These are phyloP conservation scores for Lepiota venenata DNA, from an alignment of 768 basidiomycete genomes.

Conservation along the genomic window DNA sequence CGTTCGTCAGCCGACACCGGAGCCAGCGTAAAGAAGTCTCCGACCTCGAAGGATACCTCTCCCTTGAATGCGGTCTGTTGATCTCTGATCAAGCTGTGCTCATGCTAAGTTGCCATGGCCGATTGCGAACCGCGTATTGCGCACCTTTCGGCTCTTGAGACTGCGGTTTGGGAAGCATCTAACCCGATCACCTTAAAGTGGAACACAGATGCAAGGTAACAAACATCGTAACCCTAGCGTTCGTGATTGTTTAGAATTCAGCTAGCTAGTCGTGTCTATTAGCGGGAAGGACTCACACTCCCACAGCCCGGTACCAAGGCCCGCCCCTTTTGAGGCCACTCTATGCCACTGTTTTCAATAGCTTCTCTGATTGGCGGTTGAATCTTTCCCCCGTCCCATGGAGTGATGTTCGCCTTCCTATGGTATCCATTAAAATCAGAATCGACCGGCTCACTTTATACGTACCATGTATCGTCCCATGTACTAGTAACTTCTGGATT, in stretches of 20 bases:
- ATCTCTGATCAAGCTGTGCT: background rate
- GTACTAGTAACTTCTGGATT: background rate
- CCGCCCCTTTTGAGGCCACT: slow-evolving; percentile 33
- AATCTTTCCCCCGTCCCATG: slow-evolving; percentile 57
- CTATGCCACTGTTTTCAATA: slow-evolving; percentile 40
- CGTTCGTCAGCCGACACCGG: slow-evolving; percentile 24
- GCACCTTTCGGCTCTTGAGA: slow-evolving; percentile 42
- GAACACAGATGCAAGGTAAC: slow-evolving; percentile 46
- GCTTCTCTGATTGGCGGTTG: slow-evolving; percentile 57
- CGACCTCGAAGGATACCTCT: slow-evolving; percentile 33
- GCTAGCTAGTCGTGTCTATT: no score
- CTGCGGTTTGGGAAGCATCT: slow-evolving; percentile 56
- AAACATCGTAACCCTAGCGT: slow-evolving; percentile 56
- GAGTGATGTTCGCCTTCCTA: slow-evolving; percentile 50
- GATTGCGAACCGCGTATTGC: slow-evolving; percentile 7
- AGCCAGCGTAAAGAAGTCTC: slow-evolving; percentile 53
- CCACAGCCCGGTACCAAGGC: slow-evolving; percentile 49
- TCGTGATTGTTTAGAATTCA: background rate
- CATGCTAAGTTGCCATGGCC: no score
- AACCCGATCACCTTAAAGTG: slow-evolving; percentile 48
- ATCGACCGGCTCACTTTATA: background rate
- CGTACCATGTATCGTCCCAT: slow-evolving; percentile 8
- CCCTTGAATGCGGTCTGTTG: slow-evolving; percentile 5
- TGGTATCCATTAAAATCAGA: background rate
- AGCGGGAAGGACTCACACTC: slow-evolving; percentile 21